Conservation (phyloP, 129 eudicot genomes). For the Ambrosia trifida region DNA sequence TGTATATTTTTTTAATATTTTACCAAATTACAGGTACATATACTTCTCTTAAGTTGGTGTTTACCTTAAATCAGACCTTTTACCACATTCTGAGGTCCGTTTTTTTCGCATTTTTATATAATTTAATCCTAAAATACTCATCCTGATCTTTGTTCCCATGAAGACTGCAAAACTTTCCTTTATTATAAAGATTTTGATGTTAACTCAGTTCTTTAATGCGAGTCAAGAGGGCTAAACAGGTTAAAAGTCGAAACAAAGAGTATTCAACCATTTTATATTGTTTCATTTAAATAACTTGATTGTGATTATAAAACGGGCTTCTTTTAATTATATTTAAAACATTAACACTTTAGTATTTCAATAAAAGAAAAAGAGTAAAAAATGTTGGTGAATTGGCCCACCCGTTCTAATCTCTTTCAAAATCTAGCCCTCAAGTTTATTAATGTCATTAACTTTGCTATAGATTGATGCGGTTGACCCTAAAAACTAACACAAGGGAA, state of each 20-base stretch:
- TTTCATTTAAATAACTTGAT: too few relatives aligned
- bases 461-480: too few relatives aligned
- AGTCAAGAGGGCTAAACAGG: slow-evolving; percentile 8
- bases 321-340: slow-evolving; percentile 13
- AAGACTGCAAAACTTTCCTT: too few relatives aligned
- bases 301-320: too few relatives aligned
- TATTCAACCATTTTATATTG: too few relatives aligned
- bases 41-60: slow-evolving; percentile 98
- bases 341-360: neutral
- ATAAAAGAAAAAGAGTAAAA: neutral
- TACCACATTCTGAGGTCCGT: slow-evolving; percentile 90
- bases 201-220: too few relatives aligned
- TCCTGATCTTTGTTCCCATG: too few relatives aligned
- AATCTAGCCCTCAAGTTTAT: too few relatives aligned
- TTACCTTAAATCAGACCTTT: slow-evolving; percentile 84
- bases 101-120: slow-evolving; percentile 2
- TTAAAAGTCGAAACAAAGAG: slow-evolving; percentile 1
- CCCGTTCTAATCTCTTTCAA: neutral
- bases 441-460: too few relatives aligned
- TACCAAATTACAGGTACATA: slow-evolving; percentile 64
- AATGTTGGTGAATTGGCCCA: neutral
- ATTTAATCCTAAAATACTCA: neutral
- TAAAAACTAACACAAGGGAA: slow-evolving; percentile 96
- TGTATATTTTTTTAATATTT: neutral
- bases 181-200: too few relatives aligned